A percentile compares a stretch with the other conserved stretches of the same genome.
Conservation (phyloP, 2,329 filamentous ascomycete genomes). For the Coccinonectria pachysandricola region DNA sequence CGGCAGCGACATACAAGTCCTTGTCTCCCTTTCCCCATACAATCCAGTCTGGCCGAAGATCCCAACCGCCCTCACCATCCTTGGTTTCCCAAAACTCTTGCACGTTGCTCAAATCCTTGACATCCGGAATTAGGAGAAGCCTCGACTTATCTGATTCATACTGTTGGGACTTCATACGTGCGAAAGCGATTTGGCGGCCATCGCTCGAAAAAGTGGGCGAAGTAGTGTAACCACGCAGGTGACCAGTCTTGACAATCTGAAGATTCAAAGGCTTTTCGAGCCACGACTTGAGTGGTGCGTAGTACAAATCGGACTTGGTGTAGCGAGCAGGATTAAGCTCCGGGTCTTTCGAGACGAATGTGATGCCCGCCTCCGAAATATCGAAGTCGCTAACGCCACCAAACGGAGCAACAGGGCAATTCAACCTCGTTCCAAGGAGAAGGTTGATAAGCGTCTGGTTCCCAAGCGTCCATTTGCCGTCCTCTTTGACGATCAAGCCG, state of each 20-base stretch:
- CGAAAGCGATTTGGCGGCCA: conserved; percentile 62
- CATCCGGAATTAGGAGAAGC: conserved; percentile 53
- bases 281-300: conserved; percentile 54
- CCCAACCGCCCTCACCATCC: conserved; percentile 55
- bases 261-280: conserved; percentile 40
- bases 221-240: conserved; percentile 52
- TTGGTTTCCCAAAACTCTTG: conserved; percentile 52
- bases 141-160: conserved; percentile 71
- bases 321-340: conserved; percentile 59
- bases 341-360: conserved; percentile 68
- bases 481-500: conserved; percentile 43
- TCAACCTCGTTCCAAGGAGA: conserved; percentile 47
- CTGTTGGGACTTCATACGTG: conserved; percentile 63
- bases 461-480: conserved; percentile 31
- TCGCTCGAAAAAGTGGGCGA: conserved; percentile 64
- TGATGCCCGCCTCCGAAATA: conserved; percentile 52
- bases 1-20: conserved; percentile 62
- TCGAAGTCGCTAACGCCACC: conserved; percentile 76
- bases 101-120: conserved; percentile 45
- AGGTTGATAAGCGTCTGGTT: conserved; percentile 48
- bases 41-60: conserved; percentile 45
- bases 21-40: conserved; percentile 49
- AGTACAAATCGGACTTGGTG: conserved; percentile 76
- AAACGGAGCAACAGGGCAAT: conserved; percentile 65
- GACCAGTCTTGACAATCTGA: conserved; percentile 42